These are phyloP conservation scores for Leucocoprinus birnbaumii DNA, from an alignment of 768 basidiomycete species.

Conservation along the genomic window DNA sequence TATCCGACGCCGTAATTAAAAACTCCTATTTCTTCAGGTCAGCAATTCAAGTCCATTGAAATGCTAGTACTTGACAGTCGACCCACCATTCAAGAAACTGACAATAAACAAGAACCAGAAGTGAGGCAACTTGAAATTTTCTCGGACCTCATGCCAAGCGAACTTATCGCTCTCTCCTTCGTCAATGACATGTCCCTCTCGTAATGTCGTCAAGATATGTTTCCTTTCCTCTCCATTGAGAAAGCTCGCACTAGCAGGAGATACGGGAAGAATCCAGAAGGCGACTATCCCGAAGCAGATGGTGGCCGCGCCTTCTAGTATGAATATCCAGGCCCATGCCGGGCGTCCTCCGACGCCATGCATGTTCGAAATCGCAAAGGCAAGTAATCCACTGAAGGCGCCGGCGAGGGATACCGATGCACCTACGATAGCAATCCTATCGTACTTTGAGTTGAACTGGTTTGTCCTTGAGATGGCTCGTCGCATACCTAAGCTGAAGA, in stretches of 20 bases:
- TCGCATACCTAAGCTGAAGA: neutral
- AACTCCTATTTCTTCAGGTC: constrained; percentile 8
- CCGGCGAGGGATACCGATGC: neutral
- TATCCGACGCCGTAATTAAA: constrained; percentile 19
- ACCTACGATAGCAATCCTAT: neutral
- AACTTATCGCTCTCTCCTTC: constrained; percentile 26
- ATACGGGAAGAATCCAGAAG: neutral
- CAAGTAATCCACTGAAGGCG: neutral
- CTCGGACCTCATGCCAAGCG: constrained; percentile 35
- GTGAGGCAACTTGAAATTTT: constrained; percentile 32
- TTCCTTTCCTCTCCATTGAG: constrained; percentile 16
- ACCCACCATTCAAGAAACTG: constrained; percentile 32
- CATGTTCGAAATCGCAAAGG: neutral
- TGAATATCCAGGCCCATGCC: neutral
- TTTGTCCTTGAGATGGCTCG: neutral
- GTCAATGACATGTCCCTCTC: constrained; percentile 2
- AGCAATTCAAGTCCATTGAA: no score
- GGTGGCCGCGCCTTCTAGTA: neutral
- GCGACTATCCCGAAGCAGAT: neutral
- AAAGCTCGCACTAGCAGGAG: constrained; percentile 9
- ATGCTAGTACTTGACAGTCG: no score
- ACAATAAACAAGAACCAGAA: constrained; percentile 28
- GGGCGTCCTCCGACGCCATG: neutral
- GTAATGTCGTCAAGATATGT: constrained; percentile 12
- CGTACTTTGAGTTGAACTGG: neutral